Conservation (phyloP, 192 early-diverging fungal genomes). For the Coemansia sp. region DNA sequence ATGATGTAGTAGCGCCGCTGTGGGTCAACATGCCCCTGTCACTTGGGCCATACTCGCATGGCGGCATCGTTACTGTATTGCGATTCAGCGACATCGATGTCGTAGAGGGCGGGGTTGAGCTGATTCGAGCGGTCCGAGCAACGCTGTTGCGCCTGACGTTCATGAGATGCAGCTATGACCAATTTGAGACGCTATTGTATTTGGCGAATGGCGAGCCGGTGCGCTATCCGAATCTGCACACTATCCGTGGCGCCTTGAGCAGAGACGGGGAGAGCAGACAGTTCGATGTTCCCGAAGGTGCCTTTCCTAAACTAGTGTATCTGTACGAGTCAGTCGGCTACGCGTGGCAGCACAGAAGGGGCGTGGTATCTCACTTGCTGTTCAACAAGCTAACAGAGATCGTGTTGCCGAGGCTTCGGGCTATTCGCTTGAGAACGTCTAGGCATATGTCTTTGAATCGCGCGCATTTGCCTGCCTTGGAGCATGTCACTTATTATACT, state of each 20-base stretch:
- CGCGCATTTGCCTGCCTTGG: constrained; percentile 10
- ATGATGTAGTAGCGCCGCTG: not conserved
- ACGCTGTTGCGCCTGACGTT: constrained; percentile 9
- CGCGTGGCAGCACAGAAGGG: constrained; percentile 15
- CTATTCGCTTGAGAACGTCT: constrained; percentile 10
- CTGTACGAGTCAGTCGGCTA: constrained; percentile 13
- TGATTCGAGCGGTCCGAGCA: not conserved
- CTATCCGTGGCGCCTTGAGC: constrained; percentile 21
- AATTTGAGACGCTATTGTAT: not conserved
- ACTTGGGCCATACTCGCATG: not conserved
- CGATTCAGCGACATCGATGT: constrained; percentile 17
- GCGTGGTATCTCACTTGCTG: constrained; percentile 25
- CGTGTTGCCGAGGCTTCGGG: constrained; percentile 7
- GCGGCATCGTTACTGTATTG: not conserved
- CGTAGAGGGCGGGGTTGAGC: not conserved
- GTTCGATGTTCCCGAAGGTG: constrained; percentile 6
- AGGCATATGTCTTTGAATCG: constrained; percentile 2
- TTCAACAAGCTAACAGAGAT: constrained; percentile 12
- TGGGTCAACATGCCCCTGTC: not conserved
- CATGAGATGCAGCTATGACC: constrained; percentile 9
- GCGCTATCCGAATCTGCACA: constrained; percentile 6
- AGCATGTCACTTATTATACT: constrained; percentile 17
- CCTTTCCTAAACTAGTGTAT: constrained; percentile 20
- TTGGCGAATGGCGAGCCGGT: not conserved
- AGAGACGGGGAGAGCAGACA: not conserved